Base-by-base conservation (phyloP, 202 grass and related monocot species). In the Cymbopogon flexuosus region DNA sequence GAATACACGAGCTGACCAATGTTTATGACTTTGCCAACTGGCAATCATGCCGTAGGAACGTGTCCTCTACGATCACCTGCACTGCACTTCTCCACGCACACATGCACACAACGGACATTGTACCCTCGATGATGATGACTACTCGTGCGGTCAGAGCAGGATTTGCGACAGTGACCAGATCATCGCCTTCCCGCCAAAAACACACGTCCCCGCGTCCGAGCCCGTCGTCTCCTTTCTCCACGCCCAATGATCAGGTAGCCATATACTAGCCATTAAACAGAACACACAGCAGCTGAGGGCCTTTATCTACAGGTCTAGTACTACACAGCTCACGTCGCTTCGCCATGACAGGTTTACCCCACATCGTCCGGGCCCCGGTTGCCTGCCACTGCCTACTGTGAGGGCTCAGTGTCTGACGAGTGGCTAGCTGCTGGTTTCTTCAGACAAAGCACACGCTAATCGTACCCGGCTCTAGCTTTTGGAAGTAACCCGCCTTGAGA, bases 141-240 rank as follows among this genome's bases (percentile, higher is more conserved):
- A 6, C 68, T 54, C 64, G 56, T 84, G 77, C 3, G 57, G 65
- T 77, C 72, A 81, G 37, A 81, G 33, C 39, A 33, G 72, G 77
- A 73, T 78, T 65, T 9, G 59, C 47, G 40, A 41, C 34, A 65
- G 70, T 24, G 30, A 39, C 47, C 58, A 8, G 23, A 30, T 6
- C 77, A 51, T 0, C 27, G 42, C 42, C 45, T 72, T 82, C 83
- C 87, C 78, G 83, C 83, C 83, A 85, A 85, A 71, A 82, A 29
- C 65, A 33, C 31, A 23, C 47, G 2, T 33, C 31, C 4, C 31
- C 31, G 31, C 31, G 31, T 33, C 31, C 4, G 31, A 33, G 31
- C 31, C 27, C 27, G 27, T 3, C 45, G 45, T 39, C 15, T 39
- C 13, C 77, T 76, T 70, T 49, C 72, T 49, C 78, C 3, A 19